These are phyloP conservation scores for Didymella exigua DNA, from an alignment of 2,329 filamentous ascomycete genomes.

Conservation along the genomic window DNA sequence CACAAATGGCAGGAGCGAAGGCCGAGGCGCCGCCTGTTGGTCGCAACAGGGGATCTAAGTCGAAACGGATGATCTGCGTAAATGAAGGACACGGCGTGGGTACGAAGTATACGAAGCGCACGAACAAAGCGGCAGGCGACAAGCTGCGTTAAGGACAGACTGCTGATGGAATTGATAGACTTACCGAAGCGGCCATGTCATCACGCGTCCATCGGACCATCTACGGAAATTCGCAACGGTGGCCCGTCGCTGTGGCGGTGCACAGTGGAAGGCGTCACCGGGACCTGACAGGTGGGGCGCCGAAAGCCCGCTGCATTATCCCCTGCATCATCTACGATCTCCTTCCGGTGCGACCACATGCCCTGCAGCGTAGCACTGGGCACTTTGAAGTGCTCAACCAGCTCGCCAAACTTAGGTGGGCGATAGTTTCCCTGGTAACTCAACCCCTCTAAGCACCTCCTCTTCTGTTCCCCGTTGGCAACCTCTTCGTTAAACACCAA, in stretches of 20 bases:
- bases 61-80: slow-evolving; percentile 23
- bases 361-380: too few species aligned
- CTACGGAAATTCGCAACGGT: slow-evolving; percentile 36
- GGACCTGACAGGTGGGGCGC: slow-evolving; percentile 21
- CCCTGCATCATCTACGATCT: background rate
- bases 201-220: slow-evolving; percentile 44
- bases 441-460: too few species aligned
- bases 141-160: slow-evolving; percentile 18
- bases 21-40: slow-evolving; percentile 27
- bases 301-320: slow-evolving; percentile 25
- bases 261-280: slow-evolving; percentile 13
- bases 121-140: slow-evolving; percentile 14
- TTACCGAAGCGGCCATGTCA: slow-evolving; percentile 28
- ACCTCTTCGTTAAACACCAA: too few species aligned
- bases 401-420: too few species aligned
- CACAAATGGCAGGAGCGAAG: slow-evolving; percentile 26
- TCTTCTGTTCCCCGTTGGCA: too few species aligned
- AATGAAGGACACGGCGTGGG: slow-evolving; percentile 29
- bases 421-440: too few species aligned
- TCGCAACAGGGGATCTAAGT: slow-evolving; percentile 29
- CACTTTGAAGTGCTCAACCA: too few species aligned
- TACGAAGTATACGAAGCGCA: slow-evolving; percentile 10
- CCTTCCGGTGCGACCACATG: too few species aligned
- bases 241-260: slow-evolving; percentile 38
- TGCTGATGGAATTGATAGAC: slow-evolving; percentile 15